Percentiles rank a stretch among this genome's conserved stretches.
Conservation (phyloP, 495 filamentous ascomycete species). For the Thozetella sp. region DNA sequence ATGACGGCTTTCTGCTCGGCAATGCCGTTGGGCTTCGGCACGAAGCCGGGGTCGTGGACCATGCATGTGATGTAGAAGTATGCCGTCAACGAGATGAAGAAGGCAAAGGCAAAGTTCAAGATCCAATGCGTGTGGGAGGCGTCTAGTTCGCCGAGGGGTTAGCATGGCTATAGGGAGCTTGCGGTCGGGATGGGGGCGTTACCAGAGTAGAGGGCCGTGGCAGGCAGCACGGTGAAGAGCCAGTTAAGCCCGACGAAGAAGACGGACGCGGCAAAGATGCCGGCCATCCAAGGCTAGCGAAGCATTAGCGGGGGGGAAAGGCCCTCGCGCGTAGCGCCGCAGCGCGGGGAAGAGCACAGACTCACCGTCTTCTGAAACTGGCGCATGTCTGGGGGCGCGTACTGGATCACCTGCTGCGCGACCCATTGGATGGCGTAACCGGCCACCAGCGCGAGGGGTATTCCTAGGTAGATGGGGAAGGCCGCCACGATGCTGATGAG, state of each 20-base stretch:
- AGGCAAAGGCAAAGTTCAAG: constrained; percentile 72
- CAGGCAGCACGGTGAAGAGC: constrained; percentile 70
- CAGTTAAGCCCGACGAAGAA: constrained; percentile 84
- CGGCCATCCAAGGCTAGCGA: constrained; percentile 80
- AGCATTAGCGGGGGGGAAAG: constrained; percentile 13
- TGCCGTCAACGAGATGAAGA: constrained; percentile 62
- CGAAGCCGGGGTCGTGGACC: constrained; percentile 86
- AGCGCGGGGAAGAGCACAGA: constrained; percentile 12
- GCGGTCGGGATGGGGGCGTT: constrained; percentile 1
- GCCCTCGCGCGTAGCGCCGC: constrained; percentile 1
- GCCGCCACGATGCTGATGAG: constrained; percentile 72
- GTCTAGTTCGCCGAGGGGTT: constrained; percentile 15
- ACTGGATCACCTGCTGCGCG: constrained; percentile 74
- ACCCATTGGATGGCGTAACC: constrained; percentile 78
- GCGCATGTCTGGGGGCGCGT: constrained; percentile 83
- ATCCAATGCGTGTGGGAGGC: constrained; percentile 69
- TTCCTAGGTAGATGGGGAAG: constrained; percentile 70
- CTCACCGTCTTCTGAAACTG: constrained; percentile 84
- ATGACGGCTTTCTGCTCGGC: constrained; percentile 86
- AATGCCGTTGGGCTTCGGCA: constrained; percentile 89
- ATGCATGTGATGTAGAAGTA: constrained; percentile 90
- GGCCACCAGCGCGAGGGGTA: constrained; percentile 68
- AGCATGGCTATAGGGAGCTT: not conserved
- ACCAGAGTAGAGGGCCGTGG: constrained; percentile 44
- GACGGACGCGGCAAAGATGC: constrained; percentile 86